Conservation (phyloP, 2,329 filamentous ascomycete genomes). For the Botrytis tulipae region DNA sequence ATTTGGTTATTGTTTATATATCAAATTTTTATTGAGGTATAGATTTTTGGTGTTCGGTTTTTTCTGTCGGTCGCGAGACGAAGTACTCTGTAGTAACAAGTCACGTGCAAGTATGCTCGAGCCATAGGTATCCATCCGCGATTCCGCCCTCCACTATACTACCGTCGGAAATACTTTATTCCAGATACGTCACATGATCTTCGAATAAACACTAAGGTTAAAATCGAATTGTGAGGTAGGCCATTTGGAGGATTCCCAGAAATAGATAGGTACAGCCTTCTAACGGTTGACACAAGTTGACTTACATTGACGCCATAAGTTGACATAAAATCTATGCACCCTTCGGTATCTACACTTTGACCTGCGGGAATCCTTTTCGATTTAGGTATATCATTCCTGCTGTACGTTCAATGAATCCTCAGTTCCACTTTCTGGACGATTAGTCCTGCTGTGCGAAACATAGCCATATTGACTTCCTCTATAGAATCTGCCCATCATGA, state of each 20-base stretch:
- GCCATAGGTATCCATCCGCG: too few species aligned
- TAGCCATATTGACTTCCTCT: constrained; percentile 15
- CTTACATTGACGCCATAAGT: not conserved
- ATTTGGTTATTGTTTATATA: too few species aligned
- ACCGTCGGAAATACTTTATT: not conserved
- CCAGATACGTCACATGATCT: not conserved
- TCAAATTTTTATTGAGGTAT: too few species aligned
- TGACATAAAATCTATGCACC: not conserved
- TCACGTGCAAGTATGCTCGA: too few species aligned
- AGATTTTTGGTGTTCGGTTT: too few species aligned
- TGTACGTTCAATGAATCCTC: not conserved
- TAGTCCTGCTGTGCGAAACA: not conserved
- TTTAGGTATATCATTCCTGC: not conserved
- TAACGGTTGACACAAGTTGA: not conserved
- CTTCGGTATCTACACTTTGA: constrained; percentile 7
- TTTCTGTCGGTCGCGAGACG: too few species aligned
- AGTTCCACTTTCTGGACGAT: not conserved
- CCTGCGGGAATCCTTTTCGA: not conserved
- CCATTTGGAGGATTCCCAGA: not conserved
- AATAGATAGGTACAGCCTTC: not conserved
- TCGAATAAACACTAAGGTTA: constrained; percentile 1
- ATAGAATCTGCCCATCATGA: constrained; percentile 31
- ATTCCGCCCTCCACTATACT: too few species aligned
- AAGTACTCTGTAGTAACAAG: too few species aligned
- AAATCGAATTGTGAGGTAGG: constrained; percentile 8